Evolutionary conservation across 768 basidiomycete species (phyloP), one percentile per base, ranked within the genome.

Genomic region (Mycena crocata): DNA sequence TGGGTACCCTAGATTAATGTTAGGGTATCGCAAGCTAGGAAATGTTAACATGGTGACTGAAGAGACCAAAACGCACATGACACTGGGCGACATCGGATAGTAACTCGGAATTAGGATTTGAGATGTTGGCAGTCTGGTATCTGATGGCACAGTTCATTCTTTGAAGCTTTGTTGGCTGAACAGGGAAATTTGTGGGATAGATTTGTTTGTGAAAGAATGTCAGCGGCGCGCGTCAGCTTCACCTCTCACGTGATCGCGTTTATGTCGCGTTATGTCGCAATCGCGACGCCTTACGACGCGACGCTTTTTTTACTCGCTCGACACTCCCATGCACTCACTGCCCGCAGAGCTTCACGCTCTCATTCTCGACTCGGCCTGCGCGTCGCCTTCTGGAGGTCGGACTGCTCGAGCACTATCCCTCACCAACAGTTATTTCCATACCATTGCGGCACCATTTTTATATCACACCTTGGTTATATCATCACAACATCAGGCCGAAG

Each of bases 241-340:
- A n/a, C n/a, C n/a, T n/a, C n/a, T n/a, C 57, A 65, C 56, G 64
- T 65, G 64, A 65, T 31, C 64, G 64, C 49, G 56, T 46, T 14
- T n/a, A 50, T 46, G 35, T 62, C 61, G 61, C 51, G 37, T 54
- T 31, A 64, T 55, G 62, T 63, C 62, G 62, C 62, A 50, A 64
- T 64, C 40, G 39, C 51, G 13, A 57, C 57, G 63, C 46, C 56
- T 58, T 57, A n/a, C 28, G 34, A 23, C 23, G 28, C 24, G 12
- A 17, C 19, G 5, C 24, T 57, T 21, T 12, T 26, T 21, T 30
- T 26, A 17, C 35, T 44, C 31, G n/a, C n/a, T n/a, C n/a, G n/a
- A n/a, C n/a, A 39, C 45, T 19, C 5, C 26, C 49, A 65, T 58
- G 64, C 24, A 65, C 14, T 46, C 42, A 2, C 44, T 65, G 4